Conservation (phyloP, 208 protist species). For the Trypanosoma rangeli region DNA sequence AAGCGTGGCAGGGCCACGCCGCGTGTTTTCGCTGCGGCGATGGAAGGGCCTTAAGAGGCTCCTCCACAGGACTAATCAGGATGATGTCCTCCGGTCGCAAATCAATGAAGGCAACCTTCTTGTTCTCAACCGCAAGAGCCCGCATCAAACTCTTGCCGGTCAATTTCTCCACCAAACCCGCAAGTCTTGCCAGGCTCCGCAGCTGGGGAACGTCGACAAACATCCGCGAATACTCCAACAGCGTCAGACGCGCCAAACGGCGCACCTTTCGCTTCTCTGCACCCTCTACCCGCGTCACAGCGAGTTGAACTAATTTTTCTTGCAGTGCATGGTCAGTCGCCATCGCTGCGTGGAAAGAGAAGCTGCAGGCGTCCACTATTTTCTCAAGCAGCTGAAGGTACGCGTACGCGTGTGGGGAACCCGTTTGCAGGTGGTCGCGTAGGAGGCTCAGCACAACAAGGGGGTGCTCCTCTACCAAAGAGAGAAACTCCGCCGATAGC, state of each 20-base stretch:
- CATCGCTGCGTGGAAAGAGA: constrained; percentile 71
- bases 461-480: constrained; percentile 56
- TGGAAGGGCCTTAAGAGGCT: constrained; percentile 5
- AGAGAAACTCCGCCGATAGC: constrained; percentile 43
- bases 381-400: constrained; percentile 73
- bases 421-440: constrained; percentile 33
- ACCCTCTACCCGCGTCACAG: constrained; percentile 47
- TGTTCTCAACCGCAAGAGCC: constrained; percentile 73
- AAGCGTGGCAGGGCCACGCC: constrained; percentile 69
- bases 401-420: constrained; percentile 38
- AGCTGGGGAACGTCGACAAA: constrained; percentile 76
- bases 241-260: constrained; percentile 61
- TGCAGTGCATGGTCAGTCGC: constrained; percentile 52
- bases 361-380: constrained; percentile 74
- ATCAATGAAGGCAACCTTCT: constrained; percentile 60
- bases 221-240: constrained; percentile 87
- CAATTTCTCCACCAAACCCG: constrained; percentile 51
- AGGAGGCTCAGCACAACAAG: constrained; percentile 50
- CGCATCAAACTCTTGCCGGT: constrained; percentile 75
- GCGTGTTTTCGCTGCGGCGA: constrained; percentile 27
- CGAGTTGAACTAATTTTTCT: constrained; percentile 61
- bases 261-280: constrained; percentile 55
- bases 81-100: constrained; percentile 61
- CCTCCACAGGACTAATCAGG: constrained; percentile 58
- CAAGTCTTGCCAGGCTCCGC: constrained; percentile 49